phyloP scores from a whole-genome alignment of 176 grass and related monocot genomes.

The Eragrostis curvula region DNA sequence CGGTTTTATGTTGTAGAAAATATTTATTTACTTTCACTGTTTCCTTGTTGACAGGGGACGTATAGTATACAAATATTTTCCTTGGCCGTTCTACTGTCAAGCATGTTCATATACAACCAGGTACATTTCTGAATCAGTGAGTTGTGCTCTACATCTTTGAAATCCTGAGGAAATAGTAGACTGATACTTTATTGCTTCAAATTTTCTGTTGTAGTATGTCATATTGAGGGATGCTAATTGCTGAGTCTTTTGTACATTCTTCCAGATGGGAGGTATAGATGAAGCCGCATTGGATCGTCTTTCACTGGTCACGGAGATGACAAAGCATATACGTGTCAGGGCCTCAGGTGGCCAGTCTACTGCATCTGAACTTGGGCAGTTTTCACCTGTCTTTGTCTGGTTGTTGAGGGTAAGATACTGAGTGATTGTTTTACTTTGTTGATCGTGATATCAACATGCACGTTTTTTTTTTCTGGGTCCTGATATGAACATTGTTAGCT shows the following conservation, averaged over 20 bases:
- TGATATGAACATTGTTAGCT: not conserved
- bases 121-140: slow-evolving; percentile 43
- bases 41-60: slow-evolving; percentile 68
- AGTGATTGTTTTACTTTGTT: not conserved
- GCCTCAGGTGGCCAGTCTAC: slow-evolving; percentile 87
- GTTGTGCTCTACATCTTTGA: slow-evolving; percentile 11
- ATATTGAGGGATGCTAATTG: slow-evolving; percentile 20
- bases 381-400: slow-evolving; percentile 99
- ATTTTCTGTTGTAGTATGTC: not conserved
- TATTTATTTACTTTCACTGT: slow-evolving; percentile 23
- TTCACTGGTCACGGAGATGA: slow-evolving; percentile 98
- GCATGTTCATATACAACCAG: slow-evolving; percentile 99
- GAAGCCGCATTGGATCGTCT: slow-evolving; percentile 91
- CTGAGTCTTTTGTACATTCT: slow-evolving; percentile 15
- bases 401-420: slow-evolving; percentile 71
- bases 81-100: slow-evolving; percentile 90
- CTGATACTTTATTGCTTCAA: not conserved
- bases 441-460: slow-evolving; percentile 1
- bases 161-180: not conserved
- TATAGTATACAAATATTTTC: slow-evolving; percentile 99
- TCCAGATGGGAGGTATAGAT: slow-evolving; percentile 98
- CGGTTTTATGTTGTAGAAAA: not conserved
- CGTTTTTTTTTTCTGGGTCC: not conserved
- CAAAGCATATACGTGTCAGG: slow-evolving; percentile 95
- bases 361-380: slow-evolving; percentile 89